Base-by-base conservation (phyloP, 2,329 filamentous ascomycete species). In the Cercospora sojina region DNA sequence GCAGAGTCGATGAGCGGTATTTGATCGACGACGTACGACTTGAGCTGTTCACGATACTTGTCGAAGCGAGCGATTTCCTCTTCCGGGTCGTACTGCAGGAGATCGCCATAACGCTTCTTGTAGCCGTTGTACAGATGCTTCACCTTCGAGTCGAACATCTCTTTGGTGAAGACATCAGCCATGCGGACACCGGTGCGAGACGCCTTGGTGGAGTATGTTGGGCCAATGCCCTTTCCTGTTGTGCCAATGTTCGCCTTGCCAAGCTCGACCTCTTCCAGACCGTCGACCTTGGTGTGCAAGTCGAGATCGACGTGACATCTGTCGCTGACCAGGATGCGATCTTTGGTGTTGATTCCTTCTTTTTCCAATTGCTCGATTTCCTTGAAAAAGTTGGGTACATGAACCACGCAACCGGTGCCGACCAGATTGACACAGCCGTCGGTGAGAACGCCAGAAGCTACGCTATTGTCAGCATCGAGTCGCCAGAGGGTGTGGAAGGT, bases 351-450 rank as follows among this genome's bases (percentile, higher is more conserved):
- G 67, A 90, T 79, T 10, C 87, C 87, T 74, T 90, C 86, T 63
- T 81, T 82, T 72, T 90, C 84, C 27, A 90, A 78, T 16, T 82
- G 84, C 66, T 83, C 80, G 55, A 91, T 80, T 77, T 91, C 88
- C 71, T 85, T 84, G 83, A 90, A 90, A 81, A 90, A 89, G 62
- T 83, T 82, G 20, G 87, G 86, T 64, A 56, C 51, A 78, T 91
- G 86, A 71, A 91, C 87, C 67, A 91, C 89, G 58, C 88, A 89
- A 67, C 90, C 80, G 72, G 75, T 77, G 41, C 83, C 91, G 76
- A 93, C 90, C 65, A 93, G 81, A 80, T 93, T 93, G 73, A 87
- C 83, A 77, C 86, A 91, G 51, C 82, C 81, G 6, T 90, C 88
- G 76, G 90, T 91, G 71, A 93, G 83, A 67, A 93, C 84, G 67